Evolutionary conservation across 805 yeast species (phyloP).

Genomic region (Metschnikowia santaceciliae): DNA sequence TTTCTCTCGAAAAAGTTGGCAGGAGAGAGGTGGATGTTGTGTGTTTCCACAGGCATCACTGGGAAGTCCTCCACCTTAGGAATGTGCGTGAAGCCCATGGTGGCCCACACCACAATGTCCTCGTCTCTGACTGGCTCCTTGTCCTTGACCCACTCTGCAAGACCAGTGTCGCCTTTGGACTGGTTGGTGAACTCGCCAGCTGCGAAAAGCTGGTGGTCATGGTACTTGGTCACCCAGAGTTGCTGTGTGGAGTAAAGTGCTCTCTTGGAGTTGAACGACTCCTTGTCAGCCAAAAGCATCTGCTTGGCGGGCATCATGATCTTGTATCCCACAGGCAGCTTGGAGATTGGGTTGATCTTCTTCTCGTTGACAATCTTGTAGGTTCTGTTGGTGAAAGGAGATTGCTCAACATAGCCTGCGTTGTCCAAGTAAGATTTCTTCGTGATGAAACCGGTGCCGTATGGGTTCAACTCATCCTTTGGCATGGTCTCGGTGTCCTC

Average conservation of each 20-base stretch:
- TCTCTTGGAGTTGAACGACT: constrained; percentile 64
- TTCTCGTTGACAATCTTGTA: constrained; percentile 73
- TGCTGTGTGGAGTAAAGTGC: constrained; percentile 75
- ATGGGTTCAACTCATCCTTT: constrained; percentile 53
- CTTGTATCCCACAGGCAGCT: constrained; percentile 74
- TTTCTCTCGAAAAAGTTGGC: constrained; percentile 71
- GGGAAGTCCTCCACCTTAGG: constrained; percentile 88
- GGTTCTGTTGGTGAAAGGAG: constrained; percentile 71
- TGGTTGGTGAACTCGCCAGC: constrained; percentile 88
- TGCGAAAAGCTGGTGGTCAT: constrained; percentile 67
- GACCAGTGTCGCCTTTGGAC: constrained; percentile 65
- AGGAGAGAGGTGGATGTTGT: constrained; percentile 61
- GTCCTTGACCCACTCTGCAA: constrained; percentile 68
- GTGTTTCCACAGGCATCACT: constrained; percentile 82
- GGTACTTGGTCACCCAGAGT: constrained; percentile 77
- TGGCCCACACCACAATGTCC: constrained; percentile 77
- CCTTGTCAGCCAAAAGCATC: constrained; percentile 63
- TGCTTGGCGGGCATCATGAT: constrained; percentile 70
- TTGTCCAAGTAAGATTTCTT: constrained; percentile 64
- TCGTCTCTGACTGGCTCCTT: constrained; percentile 66
- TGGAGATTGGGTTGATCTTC: constrained; percentile 63
- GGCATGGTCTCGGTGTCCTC: constrained; percentile 68
- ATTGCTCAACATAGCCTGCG: constrained; percentile 68
- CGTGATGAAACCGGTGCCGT: constrained; percentile 64
- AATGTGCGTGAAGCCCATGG: constrained; percentile 75